Conservation (phyloP, 345 rosid species). For the Eutrema japonicum region DNA sequence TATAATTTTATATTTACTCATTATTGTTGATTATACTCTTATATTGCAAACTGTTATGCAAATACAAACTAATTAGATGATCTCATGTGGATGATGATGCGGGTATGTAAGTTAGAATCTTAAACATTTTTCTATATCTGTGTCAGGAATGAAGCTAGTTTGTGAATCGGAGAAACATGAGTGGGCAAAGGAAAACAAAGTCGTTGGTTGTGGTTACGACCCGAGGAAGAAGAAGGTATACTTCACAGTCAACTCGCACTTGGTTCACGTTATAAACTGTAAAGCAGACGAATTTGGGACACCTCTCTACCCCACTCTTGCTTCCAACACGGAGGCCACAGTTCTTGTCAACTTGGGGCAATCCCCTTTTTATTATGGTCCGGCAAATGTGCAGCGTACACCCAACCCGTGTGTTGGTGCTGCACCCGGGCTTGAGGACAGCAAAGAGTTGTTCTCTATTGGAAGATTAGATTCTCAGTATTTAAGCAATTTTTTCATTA, state of each 20-base stretch:
- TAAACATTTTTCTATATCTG: neutral
- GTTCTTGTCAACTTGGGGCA: slow-evolving; percentile 47
- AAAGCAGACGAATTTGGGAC: slow-evolving; percentile 46
- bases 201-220: slow-evolving; percentile 51
- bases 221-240: slow-evolving; percentile 47
- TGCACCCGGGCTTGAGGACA: slow-evolving; percentile 70
- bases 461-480: slow-evolving; percentile 89
- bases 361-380: slow-evolving; percentile 40
- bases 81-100: neutral
- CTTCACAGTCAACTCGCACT: slow-evolving; percentile 46
- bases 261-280: slow-evolving; percentile 46
- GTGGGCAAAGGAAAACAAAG: slow-evolving; percentile 41
- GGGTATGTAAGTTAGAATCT: slow-evolving; percentile 1
- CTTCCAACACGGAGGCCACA: slow-evolving; percentile 36
- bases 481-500: slow-evolving; percentile 53
- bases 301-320: slow-evolving; percentile 47
- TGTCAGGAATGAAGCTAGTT: slow-evolving; percentile 69
- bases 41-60: neutral
- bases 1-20: too few relatives aligned
- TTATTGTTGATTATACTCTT: neutral
- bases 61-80: neutral
- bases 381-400: slow-evolving; percentile 42
- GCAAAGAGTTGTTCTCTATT: slow-evolving; percentile 87
- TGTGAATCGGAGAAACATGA: slow-evolving; percentile 43
- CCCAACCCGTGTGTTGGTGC: slow-evolving; percentile 49